phyloP scores from a whole-genome alignment of 352 stramenopile species.

The Globisporangium nagaii region DNA sequence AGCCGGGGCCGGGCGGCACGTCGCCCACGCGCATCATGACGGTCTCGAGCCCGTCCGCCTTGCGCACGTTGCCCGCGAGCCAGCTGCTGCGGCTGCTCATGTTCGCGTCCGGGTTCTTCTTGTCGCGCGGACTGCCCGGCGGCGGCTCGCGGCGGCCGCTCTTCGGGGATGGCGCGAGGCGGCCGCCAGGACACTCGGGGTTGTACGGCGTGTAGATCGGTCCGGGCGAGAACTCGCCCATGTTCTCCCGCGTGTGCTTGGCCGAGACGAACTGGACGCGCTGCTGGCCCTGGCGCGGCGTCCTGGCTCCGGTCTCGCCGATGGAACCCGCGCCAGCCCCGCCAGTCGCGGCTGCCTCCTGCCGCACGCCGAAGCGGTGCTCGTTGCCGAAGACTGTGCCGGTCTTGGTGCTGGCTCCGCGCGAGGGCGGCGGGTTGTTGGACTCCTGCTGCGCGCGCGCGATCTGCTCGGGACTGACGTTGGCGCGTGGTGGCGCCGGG shows the following conservation, averaged over 20 bases:
- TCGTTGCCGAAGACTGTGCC: slow-evolving; percentile 70
- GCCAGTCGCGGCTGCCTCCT: slow-evolving; percentile 8
- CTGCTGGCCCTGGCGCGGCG: slow-evolving; percentile 28
- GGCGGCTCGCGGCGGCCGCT: slow-evolving; percentile 24
- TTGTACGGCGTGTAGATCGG: slow-evolving; percentile 78
- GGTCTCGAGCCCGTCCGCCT: slow-evolving; percentile 63
- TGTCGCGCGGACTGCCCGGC: slow-evolving; percentile 33
- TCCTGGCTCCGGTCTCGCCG: slow-evolving; percentile 19
- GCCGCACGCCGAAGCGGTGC: slow-evolving; percentile 62
- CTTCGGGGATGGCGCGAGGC: slow-evolving; percentile 51
- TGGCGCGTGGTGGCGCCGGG: slow-evolving; percentile 12
- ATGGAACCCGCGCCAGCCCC: neutral
- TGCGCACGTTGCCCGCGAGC: slow-evolving; percentile 75
- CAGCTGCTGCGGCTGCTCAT: slow-evolving; percentile 74
- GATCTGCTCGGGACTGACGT: slow-evolving; percentile 10
- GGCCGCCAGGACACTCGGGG: slow-evolving; percentile 55
- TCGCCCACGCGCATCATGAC: slow-evolving; percentile 71
- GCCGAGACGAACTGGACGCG: slow-evolving; percentile 75
- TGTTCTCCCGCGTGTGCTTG: slow-evolving; percentile 77
- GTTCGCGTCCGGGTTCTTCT: slow-evolving; percentile 69
- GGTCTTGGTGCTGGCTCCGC: slow-evolving; percentile 13
- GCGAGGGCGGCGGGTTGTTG: slow-evolving; percentile 16
- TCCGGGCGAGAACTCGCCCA: slow-evolving; percentile 81
- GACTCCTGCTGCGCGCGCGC: slow-evolving; percentile 10
- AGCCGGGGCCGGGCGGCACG: slow-evolving; percentile 56